phyloP scores from a whole-genome alignment of 176 grass and related monocot species.

The Avena eriantha region DNA sequence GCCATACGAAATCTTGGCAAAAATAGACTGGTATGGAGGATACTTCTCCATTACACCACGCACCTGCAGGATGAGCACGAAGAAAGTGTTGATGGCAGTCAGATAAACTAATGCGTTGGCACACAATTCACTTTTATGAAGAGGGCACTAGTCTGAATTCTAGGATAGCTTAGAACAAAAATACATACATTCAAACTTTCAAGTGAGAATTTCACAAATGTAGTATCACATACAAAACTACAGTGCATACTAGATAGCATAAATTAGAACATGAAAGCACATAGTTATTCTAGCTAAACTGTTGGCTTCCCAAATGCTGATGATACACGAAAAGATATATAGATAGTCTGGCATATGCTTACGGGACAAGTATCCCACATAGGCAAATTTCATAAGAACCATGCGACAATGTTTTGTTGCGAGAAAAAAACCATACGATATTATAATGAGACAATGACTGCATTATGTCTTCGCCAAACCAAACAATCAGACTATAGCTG shows the following conservation, averaged over 20 bases:
- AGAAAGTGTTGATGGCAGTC: slow-evolving; percentile 24
- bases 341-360: not conserved
- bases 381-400: not conserved
- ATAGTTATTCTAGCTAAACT: slow-evolving; percentile 3
- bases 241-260: not conserved
- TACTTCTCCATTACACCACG: slow-evolving; percentile 97
- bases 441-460: slow-evolving; percentile 3
- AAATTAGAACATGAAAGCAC: not conserved
- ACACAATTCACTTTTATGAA: not conserved
- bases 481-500: slow-evolving; percentile 8
- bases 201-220: not conserved
- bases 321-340: slow-evolving; percentile 19
- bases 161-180: not conserved
- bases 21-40: slow-evolving; percentile 91
- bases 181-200: slow-evolving; percentile 13
- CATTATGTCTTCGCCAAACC: slow-evolving; percentile 30
- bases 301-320: slow-evolving; percentile 16
- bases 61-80: slow-evolving; percentile 54
- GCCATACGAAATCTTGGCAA: slow-evolving; percentile 85
- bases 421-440: slow-evolving; percentile 2
- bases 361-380: not conserved
- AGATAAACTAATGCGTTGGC: slow-evolving; percentile 3
- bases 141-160: slow-evolving; percentile 15
- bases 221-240: slow-evolving; percentile 8
- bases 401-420: not conserved